These are phyloP conservation scores for Penicillium sp. DNA, from an alignment of 2,329 filamentous ascomycete species.

Conservation along the genomic window DNA sequence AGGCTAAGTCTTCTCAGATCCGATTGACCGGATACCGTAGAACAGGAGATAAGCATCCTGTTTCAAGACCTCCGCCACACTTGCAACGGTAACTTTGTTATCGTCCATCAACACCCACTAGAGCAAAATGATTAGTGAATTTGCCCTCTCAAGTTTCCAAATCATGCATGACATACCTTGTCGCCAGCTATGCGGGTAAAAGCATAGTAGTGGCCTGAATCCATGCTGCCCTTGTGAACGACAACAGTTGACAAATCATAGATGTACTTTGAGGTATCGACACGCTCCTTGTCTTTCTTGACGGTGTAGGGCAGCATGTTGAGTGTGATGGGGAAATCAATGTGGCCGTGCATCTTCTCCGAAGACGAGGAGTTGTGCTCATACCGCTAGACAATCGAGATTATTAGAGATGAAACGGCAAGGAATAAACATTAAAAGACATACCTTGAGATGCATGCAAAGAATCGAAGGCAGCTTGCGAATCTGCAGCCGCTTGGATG, in stretches of 20 bases:
- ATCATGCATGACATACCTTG: slow-evolving; percentile 50
- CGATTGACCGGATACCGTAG: slow-evolving; percentile 55
- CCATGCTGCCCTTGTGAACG: slow-evolving; percentile 89
- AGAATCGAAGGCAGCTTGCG: slow-evolving; percentile 84
- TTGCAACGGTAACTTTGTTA: slow-evolving; percentile 82
- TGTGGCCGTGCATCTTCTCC: slow-evolving; percentile 83
- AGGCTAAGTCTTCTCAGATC: slow-evolving; percentile 2
- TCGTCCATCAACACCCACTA: slow-evolving; percentile 97
- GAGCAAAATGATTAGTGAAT: slow-evolving; percentile 5
- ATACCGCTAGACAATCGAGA: slow-evolving; percentile 55
- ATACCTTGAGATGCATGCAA: slow-evolving; percentile 87
- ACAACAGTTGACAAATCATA: slow-evolving; percentile 90
- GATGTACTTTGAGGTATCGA: slow-evolving; percentile 58
- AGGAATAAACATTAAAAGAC: slow-evolving; percentile 10
- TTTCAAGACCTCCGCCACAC: slow-evolving; percentile 78
- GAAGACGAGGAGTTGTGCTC: slow-evolving; percentile 74
- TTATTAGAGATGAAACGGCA: neutral
- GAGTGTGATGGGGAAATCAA: slow-evolving; percentile 81
- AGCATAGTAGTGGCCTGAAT: slow-evolving; percentile 89
- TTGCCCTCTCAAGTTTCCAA: neutral
- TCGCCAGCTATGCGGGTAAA: slow-evolving; percentile 76
- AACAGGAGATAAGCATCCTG: slow-evolving; percentile 90
- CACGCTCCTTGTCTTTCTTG: slow-evolving; percentile 46
- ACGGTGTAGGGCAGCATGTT: slow-evolving; percentile 91
- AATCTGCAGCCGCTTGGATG: slow-evolving; percentile 80